Percentiles rank a stretch among this genome's conserved stretches.
These are phyloP conservation scores for Bisporella sp. DNA, from an alignment of 2,329 filamentous ascomycete genomes.

Conservation along the genomic window DNA sequence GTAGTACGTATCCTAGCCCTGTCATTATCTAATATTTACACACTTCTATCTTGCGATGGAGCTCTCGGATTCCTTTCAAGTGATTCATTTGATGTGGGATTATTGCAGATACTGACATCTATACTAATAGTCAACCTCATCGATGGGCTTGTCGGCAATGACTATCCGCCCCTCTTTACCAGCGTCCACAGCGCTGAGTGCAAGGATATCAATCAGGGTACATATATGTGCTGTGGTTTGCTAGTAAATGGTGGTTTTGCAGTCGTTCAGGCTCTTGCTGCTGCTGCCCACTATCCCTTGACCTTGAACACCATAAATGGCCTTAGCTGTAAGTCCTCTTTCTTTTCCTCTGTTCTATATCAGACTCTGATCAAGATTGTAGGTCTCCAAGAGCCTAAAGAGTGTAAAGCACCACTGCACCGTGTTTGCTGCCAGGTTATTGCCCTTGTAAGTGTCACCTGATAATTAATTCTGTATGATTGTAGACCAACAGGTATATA, in stretches of 20 bases:
- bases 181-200: neutral
- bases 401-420: neutral
- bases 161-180: neutral
- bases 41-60: too few relatives aligned
- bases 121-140: neutral
- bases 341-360: neutral
- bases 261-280: neutral
- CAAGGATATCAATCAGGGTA: neutral
- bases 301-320: neutral
- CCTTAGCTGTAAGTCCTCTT: neutral
- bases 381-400: neutral
- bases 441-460: neutral
- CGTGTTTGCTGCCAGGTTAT: neutral
- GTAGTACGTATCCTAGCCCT: too few relatives aligned
- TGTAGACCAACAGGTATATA: neutral
- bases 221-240: neutral
- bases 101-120: too few relatives aligned
- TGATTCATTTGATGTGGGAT: too few relatives aligned
- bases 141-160: neutral
- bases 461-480: neutral
- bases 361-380: neutral
- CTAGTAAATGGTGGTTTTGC: neutral
- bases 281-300: neutral
- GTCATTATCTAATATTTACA: too few relatives aligned
- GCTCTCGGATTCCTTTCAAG: too few relatives aligned